Conservation (phyloP, 805 yeast genomes). For the Kodamaea sagamina region DNA sequence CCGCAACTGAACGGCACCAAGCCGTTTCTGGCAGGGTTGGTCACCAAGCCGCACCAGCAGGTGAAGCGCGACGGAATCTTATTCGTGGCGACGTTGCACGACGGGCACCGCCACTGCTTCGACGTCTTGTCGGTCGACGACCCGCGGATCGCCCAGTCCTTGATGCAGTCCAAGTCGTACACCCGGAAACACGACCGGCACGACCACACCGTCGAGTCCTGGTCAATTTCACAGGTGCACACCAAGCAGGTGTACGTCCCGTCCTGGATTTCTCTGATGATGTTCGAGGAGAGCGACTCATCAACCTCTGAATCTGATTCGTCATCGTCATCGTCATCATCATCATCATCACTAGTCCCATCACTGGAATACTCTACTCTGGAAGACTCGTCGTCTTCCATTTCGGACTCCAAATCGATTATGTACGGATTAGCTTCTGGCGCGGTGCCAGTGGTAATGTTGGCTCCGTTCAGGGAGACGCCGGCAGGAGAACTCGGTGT, state of each 20-base stretch:
- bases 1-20: conserved; percentile 87
- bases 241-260: conserved; percentile 84
- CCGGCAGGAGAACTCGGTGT: not conserved
- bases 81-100: conserved; percentile 59
- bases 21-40: conserved; percentile 61
- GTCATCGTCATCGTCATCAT: conserved; percentile 6
- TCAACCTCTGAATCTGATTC: conserved; percentile 21
- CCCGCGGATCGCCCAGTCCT: conserved; percentile 83
- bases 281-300: conserved; percentile 41
- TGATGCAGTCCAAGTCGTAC: conserved; percentile 81
- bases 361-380: conserved; percentile 12
- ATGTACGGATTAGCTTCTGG: conserved; percentile 6
- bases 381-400: conserved; percentile 10
- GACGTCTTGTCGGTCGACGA: conserved; percentile 57
- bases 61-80: conserved; percentile 57
- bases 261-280: conserved; percentile 57
- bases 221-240: conserved; percentile 80
- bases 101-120: conserved; percentile 83
- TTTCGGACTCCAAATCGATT: conserved; percentile 12
- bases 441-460: not conserved
- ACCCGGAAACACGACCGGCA: conserved; percentile 78
- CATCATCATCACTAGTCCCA: conserved; percentile 5
- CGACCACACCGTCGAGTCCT: conserved; percentile 70
- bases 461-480: not conserved
- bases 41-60: conserved; percentile 88